Conservation (phyloP, 805 yeast species). For the Lipomyces yamadae region DNA sequence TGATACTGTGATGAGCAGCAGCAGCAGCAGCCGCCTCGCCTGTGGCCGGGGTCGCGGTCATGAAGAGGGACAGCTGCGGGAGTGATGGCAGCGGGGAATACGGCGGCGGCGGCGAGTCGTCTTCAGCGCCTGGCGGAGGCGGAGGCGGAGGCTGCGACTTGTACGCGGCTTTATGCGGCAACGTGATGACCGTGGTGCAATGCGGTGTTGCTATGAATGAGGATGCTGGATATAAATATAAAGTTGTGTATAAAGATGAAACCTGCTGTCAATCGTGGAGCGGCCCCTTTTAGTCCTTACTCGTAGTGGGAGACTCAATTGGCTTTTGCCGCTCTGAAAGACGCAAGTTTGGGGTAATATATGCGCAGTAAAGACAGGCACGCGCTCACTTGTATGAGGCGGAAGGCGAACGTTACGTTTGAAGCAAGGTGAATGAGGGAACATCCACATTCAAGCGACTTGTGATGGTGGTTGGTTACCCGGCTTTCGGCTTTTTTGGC, state of each 20-base stretch:
- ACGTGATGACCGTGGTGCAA: neutral
- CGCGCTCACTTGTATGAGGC: neutral
- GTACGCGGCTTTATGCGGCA: conserved; percentile 2
- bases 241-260: neutral
- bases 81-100: conserved; percentile 30
- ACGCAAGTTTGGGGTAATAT: neutral
- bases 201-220: neutral
- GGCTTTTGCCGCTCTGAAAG: neutral
- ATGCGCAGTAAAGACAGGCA: neutral
- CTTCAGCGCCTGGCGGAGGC: conserved; percentile 20
- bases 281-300: neutral
- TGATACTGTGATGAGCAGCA: conserved; percentile 12
- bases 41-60: conserved; percentile 16
- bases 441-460: neutral
- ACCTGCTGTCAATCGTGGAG: too few species aligned
- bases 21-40: conserved; percentile 24
- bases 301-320: neutral
- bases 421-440: too few species aligned
- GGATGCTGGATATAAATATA: neutral
- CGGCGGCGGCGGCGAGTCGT: conserved; percentile 33
- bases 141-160: conserved; percentile 12
- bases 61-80: conserved; percentile 15
- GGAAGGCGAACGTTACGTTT: neutral
- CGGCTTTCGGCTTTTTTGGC: neutral
- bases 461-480: neutral